Base-by-base conservation (phyloP, 768 basidiomycete genomes). In the Mycena pura region DNA sequence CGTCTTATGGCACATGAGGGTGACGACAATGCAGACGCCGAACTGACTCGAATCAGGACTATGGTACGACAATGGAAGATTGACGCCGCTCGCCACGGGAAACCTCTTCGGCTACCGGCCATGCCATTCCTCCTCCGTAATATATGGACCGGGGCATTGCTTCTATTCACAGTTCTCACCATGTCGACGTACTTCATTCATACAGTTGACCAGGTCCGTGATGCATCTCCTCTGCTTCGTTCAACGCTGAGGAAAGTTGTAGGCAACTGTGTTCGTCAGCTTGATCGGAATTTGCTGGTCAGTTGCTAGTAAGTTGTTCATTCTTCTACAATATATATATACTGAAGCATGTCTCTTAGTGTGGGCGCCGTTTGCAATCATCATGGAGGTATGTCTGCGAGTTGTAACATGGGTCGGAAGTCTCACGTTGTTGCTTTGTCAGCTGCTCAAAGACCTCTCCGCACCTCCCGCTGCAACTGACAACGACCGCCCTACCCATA, bases 321-420 rank as follows among this genome's bases (percentile, higher is more conserved):
- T 21, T 27, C 13, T 22, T 21, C 29, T 14, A 6, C 14, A 40
- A 15, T 19, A 8, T 22, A n/a, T 40, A 13, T 29, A 29, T 47
- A 8, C 40, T 14, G 22, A 24, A 15, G 14, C 13, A 22, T 28
- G 0, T 5, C 22, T 25, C 25, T 11, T 29, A 64, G 63, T 92
- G 77, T 97, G 96, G 96, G 93, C 93, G 15, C 95, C 95, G 3
- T 97, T 97, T 67, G 92, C 95, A 19, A 95, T 97, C 69, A 93
- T 98, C 76, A 98, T 98, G 95, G 95, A 96, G 86, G 94, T 86
- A 64, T 48, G 83, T 67, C 5, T 41, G n/a, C n/a, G n/a, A n/a
- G n/a, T n/a, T n/a, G n/a, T n/a, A n/a, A n/a, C n/a, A n/a, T n/a
- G n/a, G n/a, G n/a, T n/a, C n/a, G n/a, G n/a, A n/a, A n/a, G n/a